Evolutionary conservation across 2,329 filamentous ascomycete genomes (phyloP), one percentile per base, ranked within the genome.

Genomic region (Colletotrichum camelliae): DNA sequence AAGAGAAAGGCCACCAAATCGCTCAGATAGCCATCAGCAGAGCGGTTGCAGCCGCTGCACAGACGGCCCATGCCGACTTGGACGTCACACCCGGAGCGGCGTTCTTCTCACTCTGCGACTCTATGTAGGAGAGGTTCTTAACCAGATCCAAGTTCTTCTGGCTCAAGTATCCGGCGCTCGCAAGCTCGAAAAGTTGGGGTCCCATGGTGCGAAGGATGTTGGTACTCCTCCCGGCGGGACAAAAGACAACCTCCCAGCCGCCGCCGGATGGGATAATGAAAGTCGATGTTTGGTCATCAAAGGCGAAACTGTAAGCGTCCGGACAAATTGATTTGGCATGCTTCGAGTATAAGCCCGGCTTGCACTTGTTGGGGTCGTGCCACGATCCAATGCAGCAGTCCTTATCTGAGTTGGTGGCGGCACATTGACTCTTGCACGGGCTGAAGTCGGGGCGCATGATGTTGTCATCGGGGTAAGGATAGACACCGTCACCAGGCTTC

Each of bases 281-380:
- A 0, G 91, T 93, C 18, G 89, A 91, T 35, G 86, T 85, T 76
- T 87, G 85, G 80, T 92, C 90, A 78, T 92, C 89, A 83, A 91
- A 91, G 67, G 94, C 93, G 82, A 91, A 97, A 80, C 93, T 95
- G 85, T 97, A 97, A 4, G 95, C 95, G 84, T 97, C 95, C 1
- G 95, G 95, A 81, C 95, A 97, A 15, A 96, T 89, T 5, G 85
- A 86, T 86, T 97, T 97, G 69, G 94, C 94, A 13, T 88, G 87
- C 74, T 87, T 90, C 78, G 93, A 92, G 85, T 96, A 97, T 55
- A 90, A 84, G 67, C 92, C 92, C 4, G 93, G 92, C 75, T 88
- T 86, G 86, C 95, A 97, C 65, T 88, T 87, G 29, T 89, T 86
- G 4, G 93, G 89, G 52, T 89, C 89, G 80, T 93, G 88, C 84